Conservation (phyloP, 345 rosid genomes). For the Orychophragmus violaceus region DNA sequence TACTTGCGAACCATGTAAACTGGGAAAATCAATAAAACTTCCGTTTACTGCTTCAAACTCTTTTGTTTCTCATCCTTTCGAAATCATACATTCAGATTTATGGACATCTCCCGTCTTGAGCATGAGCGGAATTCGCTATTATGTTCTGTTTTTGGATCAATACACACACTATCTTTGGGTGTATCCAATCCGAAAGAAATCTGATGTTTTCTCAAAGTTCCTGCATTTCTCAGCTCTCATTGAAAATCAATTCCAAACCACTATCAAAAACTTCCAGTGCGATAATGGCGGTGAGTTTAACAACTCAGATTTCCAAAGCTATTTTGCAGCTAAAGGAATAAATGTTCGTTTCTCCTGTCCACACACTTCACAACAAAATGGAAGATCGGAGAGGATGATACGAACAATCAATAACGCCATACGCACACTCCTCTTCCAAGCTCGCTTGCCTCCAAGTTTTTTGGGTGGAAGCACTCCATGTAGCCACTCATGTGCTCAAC, state of each 20-base stretch:
- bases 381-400: background rate
- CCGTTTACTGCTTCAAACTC: background rate
- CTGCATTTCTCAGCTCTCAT: background rate
- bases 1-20: background rate
- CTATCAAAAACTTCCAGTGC: too few species aligned
- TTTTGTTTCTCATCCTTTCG: background rate
- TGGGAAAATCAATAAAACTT: background rate
- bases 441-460: rapidly evolving
- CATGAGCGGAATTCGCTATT: background rate
- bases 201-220: background rate
- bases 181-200: background rate
- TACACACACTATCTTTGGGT: background rate
- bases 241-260: background rate
- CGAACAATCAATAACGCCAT: background rate
- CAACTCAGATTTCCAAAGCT: background rate
- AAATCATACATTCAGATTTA: background rate
- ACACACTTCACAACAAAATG: background rate
- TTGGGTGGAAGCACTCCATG: background rate
- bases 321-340: too few species aligned
- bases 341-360: background rate
- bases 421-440: background rate
- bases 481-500: background rate
- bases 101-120: background rate
- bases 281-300: background rate
- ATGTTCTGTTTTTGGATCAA: background rate